phyloP scores from a whole-genome alignment of 2,329 filamentous ascomycete genomes.

The Aspergillus alliaceus region DNA sequence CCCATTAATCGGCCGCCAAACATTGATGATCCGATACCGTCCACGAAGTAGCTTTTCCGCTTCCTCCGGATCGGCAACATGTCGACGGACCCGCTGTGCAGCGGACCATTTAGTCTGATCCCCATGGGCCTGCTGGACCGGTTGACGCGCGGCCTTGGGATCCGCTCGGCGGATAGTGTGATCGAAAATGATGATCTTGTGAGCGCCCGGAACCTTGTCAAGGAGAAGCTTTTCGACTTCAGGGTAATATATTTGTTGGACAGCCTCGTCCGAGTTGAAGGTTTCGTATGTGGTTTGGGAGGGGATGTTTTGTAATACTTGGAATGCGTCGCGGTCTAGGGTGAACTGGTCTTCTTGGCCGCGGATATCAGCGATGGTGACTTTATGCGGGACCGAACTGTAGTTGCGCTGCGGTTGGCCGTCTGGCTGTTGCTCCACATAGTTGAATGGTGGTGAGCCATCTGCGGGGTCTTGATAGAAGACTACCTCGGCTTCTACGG shows the following conservation, averaged over 20 bases:
- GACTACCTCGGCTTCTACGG: constrained; percentile 62
- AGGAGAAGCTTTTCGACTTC: constrained; percentile 75
- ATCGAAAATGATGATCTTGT: constrained; percentile 74
- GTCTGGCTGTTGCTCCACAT: constrained; percentile 63
- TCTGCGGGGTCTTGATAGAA: constrained; percentile 66
- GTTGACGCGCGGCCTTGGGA: constrained; percentile 60
- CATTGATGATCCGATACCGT: constrained; percentile 81
- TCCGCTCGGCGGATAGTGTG: constrained; percentile 74
- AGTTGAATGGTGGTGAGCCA: constrained; percentile 62
- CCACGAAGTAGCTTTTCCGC: constrained; percentile 64
- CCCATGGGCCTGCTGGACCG: constrained; percentile 74
- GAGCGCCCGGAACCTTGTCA: constrained; percentile 63
- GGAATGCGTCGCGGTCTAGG: constrained; percentile 75
- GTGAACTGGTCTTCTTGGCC: constrained; percentile 62
- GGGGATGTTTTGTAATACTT: constrained; percentile 59
- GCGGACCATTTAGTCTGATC: constrained; percentile 76
- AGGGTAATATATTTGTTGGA: constrained; percentile 75
- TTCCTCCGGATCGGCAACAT: constrained; percentile 61
- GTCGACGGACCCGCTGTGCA: constrained; percentile 64
- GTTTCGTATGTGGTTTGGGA: constrained; percentile 54
- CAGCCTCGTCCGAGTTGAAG: constrained; percentile 67
- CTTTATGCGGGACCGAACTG: constrained; percentile 48
- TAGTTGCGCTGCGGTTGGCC: constrained; percentile 68
- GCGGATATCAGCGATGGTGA: constrained; percentile 70
- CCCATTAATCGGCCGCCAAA: constrained; percentile 71